phyloP scores from a whole-genome alignment of 78 protist genomes.

The Dictyostelium brefeldianum region DNA sequence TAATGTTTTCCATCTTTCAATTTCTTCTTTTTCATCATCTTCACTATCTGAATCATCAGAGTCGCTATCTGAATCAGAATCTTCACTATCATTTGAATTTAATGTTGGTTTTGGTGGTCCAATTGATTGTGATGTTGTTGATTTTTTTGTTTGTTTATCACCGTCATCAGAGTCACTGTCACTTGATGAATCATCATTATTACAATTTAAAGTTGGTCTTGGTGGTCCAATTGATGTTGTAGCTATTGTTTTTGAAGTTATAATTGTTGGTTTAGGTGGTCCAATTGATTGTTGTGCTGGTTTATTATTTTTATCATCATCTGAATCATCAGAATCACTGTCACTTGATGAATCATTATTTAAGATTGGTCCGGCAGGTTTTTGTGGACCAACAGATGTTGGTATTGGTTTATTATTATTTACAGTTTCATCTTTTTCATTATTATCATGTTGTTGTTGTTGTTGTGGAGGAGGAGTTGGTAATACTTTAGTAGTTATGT shows the following conservation, averaged over 20 bases:
- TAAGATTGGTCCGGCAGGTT: not conserved
- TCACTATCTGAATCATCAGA: constrained; percentile 5
- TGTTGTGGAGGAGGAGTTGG: constrained; percentile 3
- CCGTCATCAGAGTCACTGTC: not conserved
- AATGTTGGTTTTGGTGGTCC: constrained; percentile 28
- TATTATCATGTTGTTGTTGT: not conserved
- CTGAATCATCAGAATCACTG: not conserved
- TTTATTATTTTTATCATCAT: not conserved
- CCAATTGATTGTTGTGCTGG: not conserved
- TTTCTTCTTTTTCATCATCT: constrained; percentile 50
- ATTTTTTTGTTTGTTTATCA: no score
- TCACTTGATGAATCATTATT: constrained; percentile 11
- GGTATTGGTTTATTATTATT: not conserved
- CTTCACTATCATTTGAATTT: not conserved
- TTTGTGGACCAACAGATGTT: not conserved
- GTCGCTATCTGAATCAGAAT: not conserved
- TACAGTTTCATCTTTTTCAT: no score
- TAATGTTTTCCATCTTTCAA: constrained; percentile 51
- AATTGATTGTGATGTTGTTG: not conserved
- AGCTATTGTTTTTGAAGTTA: no score
- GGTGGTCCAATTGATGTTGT: not conserved
- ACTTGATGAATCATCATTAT: not conserved
- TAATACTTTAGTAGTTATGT: constrained; percentile 14
- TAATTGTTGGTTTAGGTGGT: not conserved
- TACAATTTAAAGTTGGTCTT: not conserved